phyloP scores from a whole-genome alignment of 805 yeast genomes.

The Candida palmyrensis region DNA sequence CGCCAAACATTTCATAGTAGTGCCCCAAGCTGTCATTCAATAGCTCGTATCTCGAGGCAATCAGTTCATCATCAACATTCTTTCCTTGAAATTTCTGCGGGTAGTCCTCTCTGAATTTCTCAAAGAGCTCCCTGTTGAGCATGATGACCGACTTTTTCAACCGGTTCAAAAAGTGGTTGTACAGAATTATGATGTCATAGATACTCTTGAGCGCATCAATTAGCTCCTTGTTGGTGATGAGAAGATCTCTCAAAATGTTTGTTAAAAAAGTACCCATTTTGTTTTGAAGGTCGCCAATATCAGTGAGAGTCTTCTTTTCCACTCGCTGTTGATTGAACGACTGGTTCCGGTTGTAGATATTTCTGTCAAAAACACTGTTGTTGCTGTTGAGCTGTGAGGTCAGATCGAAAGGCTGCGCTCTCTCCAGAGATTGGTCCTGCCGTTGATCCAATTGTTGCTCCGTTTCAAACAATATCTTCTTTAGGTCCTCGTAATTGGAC shows the following conservation, averaged over 20 bases:
- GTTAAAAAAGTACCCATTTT: conserved; percentile 52
- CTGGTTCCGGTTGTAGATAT: conserved; percentile 8
- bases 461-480: conserved; percentile 12
- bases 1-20: conserved; percentile 41
- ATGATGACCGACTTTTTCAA: conserved; percentile 50
- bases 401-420: background rate
- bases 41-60: conserved; percentile 34
- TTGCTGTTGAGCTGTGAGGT: conserved; percentile 9
- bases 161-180: conserved; percentile 45
- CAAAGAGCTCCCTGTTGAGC: conserved; percentile 43
- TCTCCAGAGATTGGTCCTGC: background rate
- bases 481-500: conserved; percentile 44
- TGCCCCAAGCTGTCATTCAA: conserved; percentile 37
- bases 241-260: conserved; percentile 58
- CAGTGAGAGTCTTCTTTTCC: conserved; percentile 5
- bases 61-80: conserved; percentile 33
- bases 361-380: conserved; percentile 19
- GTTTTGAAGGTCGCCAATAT: conserved; percentile 12
- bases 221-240: conserved; percentile 56
- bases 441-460: conserved; percentile 3
- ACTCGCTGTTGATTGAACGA: background rate
- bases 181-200: conserved; percentile 43
- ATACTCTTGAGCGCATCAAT: conserved; percentile 42
- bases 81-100: conserved; percentile 35
- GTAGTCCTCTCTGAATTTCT: conserved; percentile 24